A percentile compares a stretch with the other conserved stretches of the same genome.
Conservation (phyloP, 2,329 filamentous ascomycete genomes). For the Orbilia brochopaga region DNA sequence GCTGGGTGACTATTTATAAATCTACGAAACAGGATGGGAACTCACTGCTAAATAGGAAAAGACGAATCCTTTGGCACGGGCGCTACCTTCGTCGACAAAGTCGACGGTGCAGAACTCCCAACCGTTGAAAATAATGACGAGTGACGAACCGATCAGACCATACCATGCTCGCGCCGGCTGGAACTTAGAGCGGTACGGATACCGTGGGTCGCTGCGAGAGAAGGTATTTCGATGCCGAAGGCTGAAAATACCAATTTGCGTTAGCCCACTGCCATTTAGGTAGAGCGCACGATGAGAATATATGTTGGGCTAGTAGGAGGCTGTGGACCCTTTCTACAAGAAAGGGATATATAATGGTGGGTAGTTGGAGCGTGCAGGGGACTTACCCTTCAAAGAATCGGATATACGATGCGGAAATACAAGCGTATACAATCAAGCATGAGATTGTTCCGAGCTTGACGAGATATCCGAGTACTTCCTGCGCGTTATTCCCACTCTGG, state of each 20-base stretch:
- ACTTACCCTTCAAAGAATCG: conserved; percentile 48
- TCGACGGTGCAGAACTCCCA: conserved; percentile 45
- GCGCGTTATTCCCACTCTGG: conserved; percentile 55
- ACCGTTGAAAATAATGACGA: conserved; percentile 49
- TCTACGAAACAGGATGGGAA: no score
- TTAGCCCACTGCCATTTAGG: no score
- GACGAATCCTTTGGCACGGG: conserved; percentile 37
- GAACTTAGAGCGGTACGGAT: conserved; percentile 56
- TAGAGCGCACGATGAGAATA: no score
- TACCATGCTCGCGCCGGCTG: conserved; percentile 55
- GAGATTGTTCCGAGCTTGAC: conserved; percentile 44
- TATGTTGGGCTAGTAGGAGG: no score
- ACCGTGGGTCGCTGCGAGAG: conserved; percentile 50
- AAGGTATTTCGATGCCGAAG: conserved; percentile 43
- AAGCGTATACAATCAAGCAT: conserved; percentile 42
- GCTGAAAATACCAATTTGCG: not conserved
- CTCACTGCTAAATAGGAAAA: conserved; percentile 45
- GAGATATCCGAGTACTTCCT: conserved; percentile 46
- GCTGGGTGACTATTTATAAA: no score
- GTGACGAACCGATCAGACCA: conserved; percentile 51
- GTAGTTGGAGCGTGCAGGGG: no score
- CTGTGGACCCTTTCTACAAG: no score
- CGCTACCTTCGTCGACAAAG: conserved; percentile 39
- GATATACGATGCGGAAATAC: conserved; percentile 43
- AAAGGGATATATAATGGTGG: not conserved